phyloP scores from a whole-genome alignment of 345 rosid species.

The Citrus inodora region DNA sequence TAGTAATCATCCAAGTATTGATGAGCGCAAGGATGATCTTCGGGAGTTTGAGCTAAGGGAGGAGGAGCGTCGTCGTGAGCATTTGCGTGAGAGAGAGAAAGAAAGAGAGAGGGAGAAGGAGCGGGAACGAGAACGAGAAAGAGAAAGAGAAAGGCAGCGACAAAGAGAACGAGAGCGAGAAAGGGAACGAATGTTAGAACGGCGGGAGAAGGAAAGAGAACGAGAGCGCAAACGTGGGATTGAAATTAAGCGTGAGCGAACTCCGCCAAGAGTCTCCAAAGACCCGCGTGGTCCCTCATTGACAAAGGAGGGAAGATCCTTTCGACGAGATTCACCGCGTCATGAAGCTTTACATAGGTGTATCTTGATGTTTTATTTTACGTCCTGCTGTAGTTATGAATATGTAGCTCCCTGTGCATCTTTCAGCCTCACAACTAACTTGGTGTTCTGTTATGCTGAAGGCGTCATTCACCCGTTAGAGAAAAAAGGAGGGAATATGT shows the following conservation, averaged over 20 bases:
- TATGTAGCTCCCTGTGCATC: conserved; percentile 51
- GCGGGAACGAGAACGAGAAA: conserved; percentile 45
- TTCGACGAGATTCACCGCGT: conserved; percentile 66
- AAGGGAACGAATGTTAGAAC: conserved; percentile 61
- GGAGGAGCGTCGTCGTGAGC: conserved; percentile 83
- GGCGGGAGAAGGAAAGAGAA: conserved; percentile 76
- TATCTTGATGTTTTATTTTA: conserved; percentile 68
- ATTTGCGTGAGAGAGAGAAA: conserved; percentile 78
- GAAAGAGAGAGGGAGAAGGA: conserved; percentile 60
- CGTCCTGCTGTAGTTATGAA: conserved; percentile 63
- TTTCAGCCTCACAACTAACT: conserved; percentile 65
- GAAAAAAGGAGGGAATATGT: conserved; percentile 95
- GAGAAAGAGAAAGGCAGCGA: conserved; percentile 44
- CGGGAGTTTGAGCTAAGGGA: conserved; percentile 90
- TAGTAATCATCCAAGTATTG: conserved; percentile 55
- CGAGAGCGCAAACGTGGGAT: conserved; percentile 67
- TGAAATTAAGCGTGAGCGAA: conserved; percentile 62
- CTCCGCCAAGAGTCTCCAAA: conserved; percentile 61
- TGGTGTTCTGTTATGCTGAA: conserved; percentile 92
- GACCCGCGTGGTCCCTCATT: conserved; percentile 77
- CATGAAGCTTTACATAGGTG: conserved; percentile 92
- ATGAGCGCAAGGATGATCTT: conserved; percentile 88
- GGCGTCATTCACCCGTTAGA: conserved; percentile 90
- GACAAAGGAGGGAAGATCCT: conserved; percentile 50
- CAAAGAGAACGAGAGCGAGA: conserved; percentile 53